A percentile compares a stretch with the other conserved stretches of the same genome.
phyloP scores from a whole-genome alignment of 1,139 yeast species.

The Meyerozyma sp. region DNA sequence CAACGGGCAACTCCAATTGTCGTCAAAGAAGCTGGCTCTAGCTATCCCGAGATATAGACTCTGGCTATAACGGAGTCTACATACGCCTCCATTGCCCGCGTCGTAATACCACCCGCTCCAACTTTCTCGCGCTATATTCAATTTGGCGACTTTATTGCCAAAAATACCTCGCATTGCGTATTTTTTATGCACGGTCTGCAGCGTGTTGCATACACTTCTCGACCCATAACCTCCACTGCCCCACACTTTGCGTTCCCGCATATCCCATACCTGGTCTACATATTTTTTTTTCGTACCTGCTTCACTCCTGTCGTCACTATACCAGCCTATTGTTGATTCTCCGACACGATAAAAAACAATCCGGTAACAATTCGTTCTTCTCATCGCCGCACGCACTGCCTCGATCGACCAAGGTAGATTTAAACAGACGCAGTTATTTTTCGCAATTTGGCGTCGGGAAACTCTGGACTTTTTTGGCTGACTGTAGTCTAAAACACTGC shows the following conservation, averaged over 20 bases:
- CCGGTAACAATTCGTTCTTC: not conserved
- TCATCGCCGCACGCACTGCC: slow-evolving; percentile 5
- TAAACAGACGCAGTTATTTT: slow-evolving; percentile 1
- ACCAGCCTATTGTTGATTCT: not conserved
- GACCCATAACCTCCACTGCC: too few species aligned
- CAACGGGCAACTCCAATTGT: too few species aligned
- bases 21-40: too few species aligned
- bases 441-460: not conserved
- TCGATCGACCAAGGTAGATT: not conserved
- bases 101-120: too few species aligned
- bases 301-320: not conserved
- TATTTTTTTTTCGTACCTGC: too few species aligned
- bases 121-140: too few species aligned
- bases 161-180: not conserved
- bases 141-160: too few species aligned
- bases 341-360: not conserved
- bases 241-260: too few species aligned
- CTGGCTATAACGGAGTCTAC: too few species aligned
- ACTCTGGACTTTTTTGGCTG: not conserved
- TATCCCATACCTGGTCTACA: too few species aligned
- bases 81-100: not conserved
- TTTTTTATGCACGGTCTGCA: not conserved
- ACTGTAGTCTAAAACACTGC: not conserved
- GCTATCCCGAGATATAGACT: too few species aligned
- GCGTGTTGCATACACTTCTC: not conserved